These are phyloP conservation scores for Colletotrichum camelliae DNA, from an alignment of 2,329 filamentous ascomycete species.

Conservation along the genomic window DNA sequence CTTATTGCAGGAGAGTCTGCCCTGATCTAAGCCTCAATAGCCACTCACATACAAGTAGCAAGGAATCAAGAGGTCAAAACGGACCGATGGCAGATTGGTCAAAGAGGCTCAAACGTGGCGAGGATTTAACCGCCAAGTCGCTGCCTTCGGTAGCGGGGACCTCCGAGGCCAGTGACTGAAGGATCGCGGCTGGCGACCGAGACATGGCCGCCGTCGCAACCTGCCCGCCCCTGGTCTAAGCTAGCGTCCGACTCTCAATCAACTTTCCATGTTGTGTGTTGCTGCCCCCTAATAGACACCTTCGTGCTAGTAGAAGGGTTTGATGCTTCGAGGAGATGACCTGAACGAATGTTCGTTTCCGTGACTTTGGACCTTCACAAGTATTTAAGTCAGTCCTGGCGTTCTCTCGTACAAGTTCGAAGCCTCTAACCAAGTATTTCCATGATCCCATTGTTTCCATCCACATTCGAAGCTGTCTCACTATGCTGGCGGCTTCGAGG, in stretches of 20 bases:
- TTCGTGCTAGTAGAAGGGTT: rapidly evolving
- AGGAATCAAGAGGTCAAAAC: background rate
- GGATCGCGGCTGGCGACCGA: background rate
- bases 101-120: background rate
- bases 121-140: background rate
- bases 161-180: background rate
- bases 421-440: rapidly evolving
- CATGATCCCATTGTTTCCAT: rapidly evolving
- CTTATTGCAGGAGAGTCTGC: background rate
- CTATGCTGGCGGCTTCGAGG: rapidly evolving
- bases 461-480: background rate
- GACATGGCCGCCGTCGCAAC: background rate
- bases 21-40: background rate
- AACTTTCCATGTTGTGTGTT: background rate
- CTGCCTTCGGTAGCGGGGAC: background rate
- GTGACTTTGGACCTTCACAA: rapidly evolving
- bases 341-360: background rate
- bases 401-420: rapidly evolving
- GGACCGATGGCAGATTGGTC: background rate
- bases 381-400: rapidly evolving
- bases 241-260: background rate
- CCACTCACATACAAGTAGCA: background rate
- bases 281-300: rapidly evolving
- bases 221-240: background rate
- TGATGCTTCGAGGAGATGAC: rapidly evolving